Evolutionary conservation across 2,329 filamentous ascomycete genomes (phyloP).

Genomic region (Scedosporium apiospermum): DNA sequence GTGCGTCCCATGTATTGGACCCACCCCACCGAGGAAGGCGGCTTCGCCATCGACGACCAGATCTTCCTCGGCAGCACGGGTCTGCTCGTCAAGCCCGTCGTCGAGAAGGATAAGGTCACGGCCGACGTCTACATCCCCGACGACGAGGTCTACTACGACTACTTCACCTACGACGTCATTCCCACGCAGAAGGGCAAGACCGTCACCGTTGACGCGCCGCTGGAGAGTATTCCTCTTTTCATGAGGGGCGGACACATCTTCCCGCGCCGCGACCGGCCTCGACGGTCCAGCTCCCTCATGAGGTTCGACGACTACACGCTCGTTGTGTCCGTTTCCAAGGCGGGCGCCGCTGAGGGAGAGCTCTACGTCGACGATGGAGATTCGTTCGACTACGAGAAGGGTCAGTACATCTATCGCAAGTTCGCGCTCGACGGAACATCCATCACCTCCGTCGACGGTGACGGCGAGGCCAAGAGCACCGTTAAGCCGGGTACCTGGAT

Average conservation of each 20-base stretch:
- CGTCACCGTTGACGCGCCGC: slow-evolving; percentile 62
- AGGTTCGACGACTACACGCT: slow-evolving; percentile 91
- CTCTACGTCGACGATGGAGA: slow-evolving; percentile 93
- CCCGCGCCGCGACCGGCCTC: slow-evolving; percentile 77
- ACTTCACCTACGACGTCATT: slow-evolving; percentile 77
- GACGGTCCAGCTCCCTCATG: slow-evolving; percentile 82
- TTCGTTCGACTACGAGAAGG: slow-evolving; percentile 76
- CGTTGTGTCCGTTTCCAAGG: slow-evolving; percentile 59
- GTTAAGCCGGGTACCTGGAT: slow-evolving; percentile 54
- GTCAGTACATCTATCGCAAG: slow-evolving; percentile 77
- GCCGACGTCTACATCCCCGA: slow-evolving; percentile 83
- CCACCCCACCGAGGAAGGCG: slow-evolving; percentile 74
- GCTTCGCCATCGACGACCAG: slow-evolving; percentile 88
- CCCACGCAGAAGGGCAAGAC: slow-evolving; percentile 58
- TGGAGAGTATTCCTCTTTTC: slow-evolving; percentile 80
- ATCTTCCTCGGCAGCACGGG: slow-evolving; percentile 84
- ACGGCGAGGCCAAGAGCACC: slow-evolving; percentile 44
- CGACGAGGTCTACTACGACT: slow-evolving; percentile 85
- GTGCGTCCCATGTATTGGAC: slow-evolving; percentile 89
- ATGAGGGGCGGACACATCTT: slow-evolving; percentile 93
- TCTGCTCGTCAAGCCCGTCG: slow-evolving; percentile 85
- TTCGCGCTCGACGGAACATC: slow-evolving; percentile 57
- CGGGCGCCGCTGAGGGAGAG: slow-evolving; percentile 57
- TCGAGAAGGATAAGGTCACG: slow-evolving; percentile 61
- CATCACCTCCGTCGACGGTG: slow-evolving; percentile 62